Base-by-base conservation (phyloP, 768 basidiomycete species). In the Lactarius pseudohatsudake region DNA sequence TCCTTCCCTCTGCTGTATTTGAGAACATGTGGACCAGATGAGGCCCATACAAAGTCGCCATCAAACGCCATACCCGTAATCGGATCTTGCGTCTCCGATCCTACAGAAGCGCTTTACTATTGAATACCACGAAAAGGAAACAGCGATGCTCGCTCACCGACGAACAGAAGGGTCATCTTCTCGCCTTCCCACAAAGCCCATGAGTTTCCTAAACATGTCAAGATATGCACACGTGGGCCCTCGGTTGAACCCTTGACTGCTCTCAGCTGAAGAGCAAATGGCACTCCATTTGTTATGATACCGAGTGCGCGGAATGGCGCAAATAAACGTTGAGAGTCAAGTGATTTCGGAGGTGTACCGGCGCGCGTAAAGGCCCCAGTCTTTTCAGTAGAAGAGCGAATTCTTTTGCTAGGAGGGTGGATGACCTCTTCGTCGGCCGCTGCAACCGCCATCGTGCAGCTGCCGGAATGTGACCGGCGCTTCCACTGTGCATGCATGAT, bases 151-250 rank as follows among this genome's bases (percentile, higher is more conserved):
- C 40, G 84, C 93, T 79, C 77, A 93, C 96, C 94, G 67, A 96
- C 94, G 75, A 99, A 98, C 43, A 98, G 81, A 64, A 98, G 78
- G 38, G 82, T 83, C 92, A 98, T 95, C 77, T 90, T 94, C 32
- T 88, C 91, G 26, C 94, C 96, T 72, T 97, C 94, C 96, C 96
- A 98, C 73, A 97, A 80, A 20, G 94, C 92, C 96, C 96, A 98
- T 70, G 91, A 86, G 65, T 81, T 85, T 7, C 96, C 96, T 9
- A 98, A 77, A 72, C 92, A 95, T 13, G 94, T 96, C 40, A 97
- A 77, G 53, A 98, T 79, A 68, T 94, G 90, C 64, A 96, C 81
- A 57, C 86, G 84, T 0, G 96, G 94, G 3, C 90, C 92, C 22
- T 90, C 89, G 1, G 91, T 85, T 26, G 92, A 86, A 30, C 92